Base-by-base conservation (phyloP, 1,284 basidiomycete species). In the Leucoagaricus sp. region DNA sequence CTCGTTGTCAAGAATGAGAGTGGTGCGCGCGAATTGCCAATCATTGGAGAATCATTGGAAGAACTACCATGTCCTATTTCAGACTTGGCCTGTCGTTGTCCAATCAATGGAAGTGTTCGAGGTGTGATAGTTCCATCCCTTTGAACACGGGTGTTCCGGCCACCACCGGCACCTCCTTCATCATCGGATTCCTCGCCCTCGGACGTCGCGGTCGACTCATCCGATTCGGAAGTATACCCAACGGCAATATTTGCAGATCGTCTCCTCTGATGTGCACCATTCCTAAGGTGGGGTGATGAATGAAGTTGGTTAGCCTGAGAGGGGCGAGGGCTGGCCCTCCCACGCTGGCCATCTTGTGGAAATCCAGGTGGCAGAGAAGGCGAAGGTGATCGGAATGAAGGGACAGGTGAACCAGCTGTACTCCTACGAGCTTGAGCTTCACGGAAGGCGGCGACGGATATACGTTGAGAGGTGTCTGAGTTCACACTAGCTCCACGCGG, bases 361-460 rank as follows among this genome's bases (percentile, higher is more conserved):
- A 60, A 48, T 28, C 49, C 29, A 60, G 57, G 59, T 55, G 59
- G 63, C 48, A 70, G 65, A 47, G 61, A 60, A 4, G 79, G 75
- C 57, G 78, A 77, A 41, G 77, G 72, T 38, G 75, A 75, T 41
- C 80, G 72, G 49, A 76, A 74, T 0, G 83, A 81, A 29, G 82
- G 80, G 0, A 72, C 77, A n/a, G 86, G 86, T 0, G 85, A 86
- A 56, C 79, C 83, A 10, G 85, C 77, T 31, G 76, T 69, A 62
- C 84, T 85, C 49, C 85, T 76, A 45, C 87, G 75, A 9, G 87
- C 85, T 55, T 89, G 87, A 34, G 82, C 86, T 74, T 91, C 89
- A 50, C 86, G 80, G 67, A 91, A 91, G 2, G 88, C 89, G 3
- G 88, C 88, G 25, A 91, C 84, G 8, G 86, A 88, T 48, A 91